These are phyloP conservation scores for Torulaspora pretoriensis DNA, from an alignment of 1,139 yeast genomes.

Conservation along the genomic window DNA sequence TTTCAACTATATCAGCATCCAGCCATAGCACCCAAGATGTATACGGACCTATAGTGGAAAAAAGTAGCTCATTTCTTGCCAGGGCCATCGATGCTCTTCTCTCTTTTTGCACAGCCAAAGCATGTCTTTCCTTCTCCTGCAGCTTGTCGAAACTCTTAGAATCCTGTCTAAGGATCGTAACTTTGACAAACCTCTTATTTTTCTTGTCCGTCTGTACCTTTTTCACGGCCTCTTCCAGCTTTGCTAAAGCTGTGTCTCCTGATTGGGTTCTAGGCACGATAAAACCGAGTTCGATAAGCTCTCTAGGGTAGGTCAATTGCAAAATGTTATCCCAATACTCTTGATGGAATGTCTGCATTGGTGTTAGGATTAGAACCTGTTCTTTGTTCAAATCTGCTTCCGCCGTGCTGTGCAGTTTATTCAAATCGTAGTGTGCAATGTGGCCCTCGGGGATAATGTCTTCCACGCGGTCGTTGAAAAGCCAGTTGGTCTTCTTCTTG, in stretches of 20 bases:
- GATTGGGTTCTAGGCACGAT: slow-evolving; percentile 76
- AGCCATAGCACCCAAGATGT: slow-evolving; percentile 96
- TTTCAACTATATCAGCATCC: slow-evolving; percentile 89
- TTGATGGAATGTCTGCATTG: slow-evolving; percentile 78
- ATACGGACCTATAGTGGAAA: slow-evolving; percentile 83
- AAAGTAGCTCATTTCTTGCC: slow-evolving; percentile 85
- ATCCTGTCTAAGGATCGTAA: slow-evolving; percentile 88
- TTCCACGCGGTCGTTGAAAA: slow-evolving; percentile 45
- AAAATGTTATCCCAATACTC: slow-evolving; percentile 84
- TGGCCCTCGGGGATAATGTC: slow-evolving; percentile 65
- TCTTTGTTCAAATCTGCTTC: slow-evolving; percentile 71
- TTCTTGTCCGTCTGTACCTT: slow-evolving; percentile 57
- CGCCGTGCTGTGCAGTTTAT: slow-evolving; percentile 64
- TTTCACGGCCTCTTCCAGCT: slow-evolving; percentile 70
- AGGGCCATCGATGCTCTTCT: slow-evolving; percentile 88
- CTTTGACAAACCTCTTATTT: slow-evolving; percentile 62
- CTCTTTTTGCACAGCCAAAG: slow-evolving; percentile 75
- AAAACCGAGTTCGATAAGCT: slow-evolving; percentile 80
- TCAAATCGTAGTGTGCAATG: slow-evolving; percentile 79
- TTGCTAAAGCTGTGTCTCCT: slow-evolving; percentile 72
- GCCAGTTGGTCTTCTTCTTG: slow-evolving; percentile 42
- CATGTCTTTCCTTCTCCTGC: slow-evolving; percentile 75
- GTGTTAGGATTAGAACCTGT: slow-evolving; percentile 78
- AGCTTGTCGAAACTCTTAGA: slow-evolving; percentile 67
- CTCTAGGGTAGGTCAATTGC: slow-evolving; percentile 74